These are phyloP conservation scores for Lunasporangiospora selenospora DNA, from an alignment of 192 early-diverging fungal genomes.

Conservation along the genomic window DNA sequence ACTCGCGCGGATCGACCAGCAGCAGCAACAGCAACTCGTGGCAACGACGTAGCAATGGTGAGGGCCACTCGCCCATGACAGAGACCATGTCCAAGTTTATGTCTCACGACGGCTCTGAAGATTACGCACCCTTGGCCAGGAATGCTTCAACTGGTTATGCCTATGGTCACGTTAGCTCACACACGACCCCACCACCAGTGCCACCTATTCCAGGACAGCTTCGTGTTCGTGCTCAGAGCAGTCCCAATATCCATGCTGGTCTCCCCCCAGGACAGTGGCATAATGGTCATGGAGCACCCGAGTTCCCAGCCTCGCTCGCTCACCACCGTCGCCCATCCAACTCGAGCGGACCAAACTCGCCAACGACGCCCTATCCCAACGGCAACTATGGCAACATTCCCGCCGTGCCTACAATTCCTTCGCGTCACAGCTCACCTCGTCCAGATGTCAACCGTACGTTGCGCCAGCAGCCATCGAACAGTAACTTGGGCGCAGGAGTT, in stretches of 20 bases:
- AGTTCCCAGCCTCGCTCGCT: slow-evolving; percentile 25
- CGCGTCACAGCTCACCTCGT: slow-evolving; percentile 31
- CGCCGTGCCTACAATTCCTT: slow-evolving; percentile 30
- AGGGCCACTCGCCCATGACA: slow-evolving; percentile 53
- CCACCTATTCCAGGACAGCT: slow-evolving; percentile 49
- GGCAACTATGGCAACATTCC: slow-evolving; percentile 22
- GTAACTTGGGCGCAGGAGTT: slow-evolving; percentile 43
- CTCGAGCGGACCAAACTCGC: slow-evolving; percentile 41
- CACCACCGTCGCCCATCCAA: slow-evolving; percentile 40
- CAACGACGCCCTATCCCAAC: slow-evolving; percentile 22
- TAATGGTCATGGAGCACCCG: slow-evolving; percentile 24
- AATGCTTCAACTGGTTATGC: slow-evolving; percentile 47
- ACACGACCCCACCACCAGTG: slow-evolving; percentile 35
- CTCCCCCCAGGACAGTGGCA: slow-evolving; percentile 47
- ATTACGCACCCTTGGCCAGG: slow-evolving; percentile 40
- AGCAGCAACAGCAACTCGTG: slow-evolving; percentile 43
- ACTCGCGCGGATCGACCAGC: slow-evolving; percentile 47
- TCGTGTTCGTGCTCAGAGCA: slow-evolving; percentile 62
- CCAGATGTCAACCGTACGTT: slow-evolving; percentile 32
- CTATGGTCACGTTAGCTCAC: slow-evolving; percentile 22
- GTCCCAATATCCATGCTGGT: slow-evolving; percentile 61
- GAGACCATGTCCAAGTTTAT: slow-evolving; percentile 63
- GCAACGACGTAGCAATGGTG: slow-evolving; percentile 53
- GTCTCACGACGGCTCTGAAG: slow-evolving; percentile 46
- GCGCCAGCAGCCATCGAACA: slow-evolving; percentile 42